phyloP scores from a whole-genome alignment of 1,139 yeast species.

The Yamadazyma diospyri region DNA sequence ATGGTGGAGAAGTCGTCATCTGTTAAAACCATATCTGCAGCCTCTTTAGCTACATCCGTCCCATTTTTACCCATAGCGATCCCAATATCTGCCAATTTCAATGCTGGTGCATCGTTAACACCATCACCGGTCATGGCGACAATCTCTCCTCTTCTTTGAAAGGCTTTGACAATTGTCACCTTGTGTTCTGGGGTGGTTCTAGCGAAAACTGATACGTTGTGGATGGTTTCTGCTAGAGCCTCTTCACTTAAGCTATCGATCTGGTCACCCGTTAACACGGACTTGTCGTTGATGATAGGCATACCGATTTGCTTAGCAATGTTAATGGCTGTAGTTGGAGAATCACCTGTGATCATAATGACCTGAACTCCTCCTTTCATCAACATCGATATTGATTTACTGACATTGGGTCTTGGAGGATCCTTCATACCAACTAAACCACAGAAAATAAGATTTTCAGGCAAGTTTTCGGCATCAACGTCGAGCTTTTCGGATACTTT shows the following conservation, averaged over 20 bases:
- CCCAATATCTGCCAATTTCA: slow-evolving; percentile 95
- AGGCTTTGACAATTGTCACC: slow-evolving; percentile 83
- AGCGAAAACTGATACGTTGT: slow-evolving; percentile 86
- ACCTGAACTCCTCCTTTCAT: slow-evolving; percentile 93
- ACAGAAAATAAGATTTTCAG: slow-evolving; percentile 63
- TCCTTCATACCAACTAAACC: slow-evolving; percentile 95
- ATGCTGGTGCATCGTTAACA: slow-evolving; percentile 98
- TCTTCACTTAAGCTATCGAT: slow-evolving; percentile 69
- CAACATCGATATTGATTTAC: slow-evolving; percentile 64
- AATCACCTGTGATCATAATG: slow-evolving; percentile 96
- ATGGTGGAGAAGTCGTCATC: slow-evolving; percentile 96
- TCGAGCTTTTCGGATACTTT: slow-evolving; percentile 18
- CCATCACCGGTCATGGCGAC: slow-evolving; percentile 99
- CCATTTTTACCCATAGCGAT: slow-evolving; percentile 97
- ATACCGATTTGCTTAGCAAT: slow-evolving; percentile 93
- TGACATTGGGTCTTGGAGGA: slow-evolving; percentile 89
- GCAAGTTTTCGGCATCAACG: slow-evolving; percentile 27
- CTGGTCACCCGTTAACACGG: slow-evolving; percentile 81
- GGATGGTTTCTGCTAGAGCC: slow-evolving; percentile 68
- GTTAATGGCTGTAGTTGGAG: slow-evolving; percentile 86
- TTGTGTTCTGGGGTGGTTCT: slow-evolving; percentile 97
- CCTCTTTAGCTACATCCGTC: slow-evolving; percentile 98
- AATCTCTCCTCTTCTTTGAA: slow-evolving; percentile 88
- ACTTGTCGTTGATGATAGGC: slow-evolving; percentile 63
- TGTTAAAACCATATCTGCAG: slow-evolving; percentile 95